Evolutionary conservation across 768 basidiomycete species (phyloP), one percentile per base, ranked within the genome.

Genomic region (Phlebiopsis flavidoalba): DNA sequence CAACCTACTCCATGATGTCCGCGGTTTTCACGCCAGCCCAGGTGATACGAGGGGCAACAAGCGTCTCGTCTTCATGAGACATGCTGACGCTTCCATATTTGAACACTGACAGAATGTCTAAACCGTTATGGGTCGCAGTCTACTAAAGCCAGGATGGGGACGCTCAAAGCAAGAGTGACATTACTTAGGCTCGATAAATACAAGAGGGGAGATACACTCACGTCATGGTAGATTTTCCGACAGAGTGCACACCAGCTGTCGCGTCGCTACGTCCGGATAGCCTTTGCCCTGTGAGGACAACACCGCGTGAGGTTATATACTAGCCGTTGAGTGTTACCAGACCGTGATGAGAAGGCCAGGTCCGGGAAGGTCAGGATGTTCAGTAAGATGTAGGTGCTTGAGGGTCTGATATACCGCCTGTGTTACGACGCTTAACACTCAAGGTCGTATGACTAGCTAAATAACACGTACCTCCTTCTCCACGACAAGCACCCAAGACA

Each of bases 391-490:
- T 15, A 85, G 63, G 46, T 79, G 78, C 67, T 87, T 89, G 1
- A 98, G 79, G 0, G 92, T 89, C 68, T 95, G 91, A 70, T 98
- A 98, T n/a, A 97, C 84, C 0, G 97, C 96, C 96, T 98, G 69
- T 31, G 26, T 3, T 43, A 31, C 12, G n/a, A 45, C 35, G 22
- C 33, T 26, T n/a, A 31, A 15, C 3, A 31, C 14, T 19, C 8
- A 12, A 26, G 11, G 26, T 31, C 8, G 10, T 12, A 43, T 8
- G 40, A 10, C 3, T 3, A 3, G 11, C 22, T 5, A 19, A 19
- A 26, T 3, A 31, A 6, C 6, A 63, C 75, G 53, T 35, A 89
- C 96, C 75, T 99, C 97, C 76, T 99, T 99, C 74, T 99, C 97
- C 17, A 98, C 80, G 4, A 98, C 76, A 15, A 98, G 76, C 6